Base-by-base conservation (phyloP, 768 basidiomycete species). In the Mycena rosella region DNA sequence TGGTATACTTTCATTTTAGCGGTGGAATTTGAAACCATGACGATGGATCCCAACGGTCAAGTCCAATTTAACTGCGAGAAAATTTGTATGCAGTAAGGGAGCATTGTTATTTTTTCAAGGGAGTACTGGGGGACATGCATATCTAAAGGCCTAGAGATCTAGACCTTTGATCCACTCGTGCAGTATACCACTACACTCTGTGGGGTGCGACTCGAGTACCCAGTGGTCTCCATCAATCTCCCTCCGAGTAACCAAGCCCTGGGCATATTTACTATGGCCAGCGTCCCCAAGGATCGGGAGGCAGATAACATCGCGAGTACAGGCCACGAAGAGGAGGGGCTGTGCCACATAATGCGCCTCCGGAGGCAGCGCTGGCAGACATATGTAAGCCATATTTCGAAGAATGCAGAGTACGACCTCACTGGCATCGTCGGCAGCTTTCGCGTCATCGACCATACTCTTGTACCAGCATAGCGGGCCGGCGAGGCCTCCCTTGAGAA, bases 381-480 rank as follows among this genome's bases (percentile, higher is more conserved):
- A 11, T 9, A 29, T 32, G 11, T 20, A 15, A 9, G 32, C 26
- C 14, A 18, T 2, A 45, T 20, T 34, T 34, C 32, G 32, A 11
- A 34, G 14, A 6, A 71, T 74, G 22, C n/a, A 45, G 11, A 34
- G 11, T 34, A 6, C n/a, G 22, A 8, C 8, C 44, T n/a, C 62
- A 83, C 83, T 58, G 61, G 79, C 73, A 20, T 75, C 73, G 36
- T 84, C 84, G 44, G 79, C 80, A 20, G 61, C 32, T 20, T 75
- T 74, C n/a, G 77, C 62, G 4, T 73, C 75, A 2, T 53, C 66
- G n/a, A 75, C 74, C 67, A 77, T 17, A 9, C 70, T 65, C 54
- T 75, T 80, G 70, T 83, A 84, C 79, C 80, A 84, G 55, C 74
- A 74, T 4, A 80, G 63, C 11, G 82, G 80, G 0, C 65, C 80